Evolutionary conservation across 1,139 yeast species (phyloP).

Genomic region (Casaregolazyma lundiana): DNA sequence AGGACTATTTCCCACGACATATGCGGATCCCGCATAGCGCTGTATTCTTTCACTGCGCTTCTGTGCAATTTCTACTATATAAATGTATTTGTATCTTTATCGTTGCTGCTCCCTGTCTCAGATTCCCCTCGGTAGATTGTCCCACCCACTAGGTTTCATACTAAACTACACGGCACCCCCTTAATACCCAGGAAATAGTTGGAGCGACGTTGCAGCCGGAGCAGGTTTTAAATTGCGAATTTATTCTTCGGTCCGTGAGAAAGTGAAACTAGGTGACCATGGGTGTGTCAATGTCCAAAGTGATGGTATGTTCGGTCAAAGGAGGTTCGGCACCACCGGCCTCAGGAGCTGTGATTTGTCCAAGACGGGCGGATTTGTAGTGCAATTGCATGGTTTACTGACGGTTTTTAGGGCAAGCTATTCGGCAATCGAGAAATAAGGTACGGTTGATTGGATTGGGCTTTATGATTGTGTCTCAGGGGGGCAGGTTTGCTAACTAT

Average conservation of each 20-base stretch:
- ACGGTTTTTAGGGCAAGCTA: slow-evolving; percentile 37
- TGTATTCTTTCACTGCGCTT: not conserved
- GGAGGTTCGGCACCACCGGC: not conserved
- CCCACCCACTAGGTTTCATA: too few species aligned
- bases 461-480: slow-evolving; percentile 4
- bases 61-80: not conserved
- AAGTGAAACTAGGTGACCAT: slow-evolving; percentile 23
- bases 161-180: too few species aligned
- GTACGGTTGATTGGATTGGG: slow-evolving; percentile 15
- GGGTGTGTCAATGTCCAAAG: slow-evolving; percentile 48
- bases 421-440: slow-evolving; percentile 43
- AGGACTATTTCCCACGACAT: slow-evolving; percentile 83
- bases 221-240: too few species aligned
- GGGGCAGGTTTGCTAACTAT: slow-evolving; percentile 12
- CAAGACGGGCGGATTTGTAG: not conserved
- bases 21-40: slow-evolving; percentile 36
- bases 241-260: not conserved
- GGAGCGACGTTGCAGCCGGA: too few species aligned
- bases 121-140: too few species aligned
- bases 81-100: too few species aligned
- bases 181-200: too few species aligned
- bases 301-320: slow-evolving; percentile 32
- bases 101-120: too few species aligned
- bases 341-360: not conserved
- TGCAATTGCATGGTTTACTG: not conserved